These are phyloP conservation scores for Inosperma sp. DNA, from an alignment of 768 basidiomycete genomes.

Conservation along the genomic window DNA sequence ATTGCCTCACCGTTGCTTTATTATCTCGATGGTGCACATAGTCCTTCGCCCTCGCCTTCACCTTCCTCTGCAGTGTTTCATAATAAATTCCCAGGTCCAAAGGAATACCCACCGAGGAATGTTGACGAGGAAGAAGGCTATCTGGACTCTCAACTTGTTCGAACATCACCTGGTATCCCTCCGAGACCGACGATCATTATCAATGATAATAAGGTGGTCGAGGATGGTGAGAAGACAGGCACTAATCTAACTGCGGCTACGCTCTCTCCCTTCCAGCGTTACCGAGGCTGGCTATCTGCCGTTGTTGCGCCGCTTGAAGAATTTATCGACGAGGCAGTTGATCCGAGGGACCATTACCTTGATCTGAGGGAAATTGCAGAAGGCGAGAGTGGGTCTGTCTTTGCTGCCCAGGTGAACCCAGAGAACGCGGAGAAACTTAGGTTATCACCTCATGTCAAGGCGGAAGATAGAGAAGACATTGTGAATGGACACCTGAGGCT, in stretches of 20 bases:
- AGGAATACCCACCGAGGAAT: not conserved
- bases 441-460: constrained; percentile 37
- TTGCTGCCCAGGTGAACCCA: constrained; percentile 38
- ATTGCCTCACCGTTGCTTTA: constrained; percentile 30
- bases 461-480: constrained; percentile 35
- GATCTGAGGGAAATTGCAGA: constrained; percentile 77
- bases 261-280: constrained; percentile 43
- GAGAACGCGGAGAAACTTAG: constrained; percentile 32
- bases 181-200: constrained; percentile 34
- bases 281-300: constrained; percentile 59
- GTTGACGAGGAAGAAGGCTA: constrained; percentile 26
- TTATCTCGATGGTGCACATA: constrained; percentile 32
- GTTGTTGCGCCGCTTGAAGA: constrained; percentile 55
- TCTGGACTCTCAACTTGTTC: constrained; percentile 15
- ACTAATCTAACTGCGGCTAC: constrained; percentile 24
- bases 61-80: constrained; percentile 1
- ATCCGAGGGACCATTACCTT: constrained; percentile 60
- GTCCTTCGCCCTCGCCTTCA: constrained; percentile 18
- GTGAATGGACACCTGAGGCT: constrained; percentile 33
- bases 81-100: not conserved
- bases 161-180: constrained; percentile 13
- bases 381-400: constrained; percentile 76
- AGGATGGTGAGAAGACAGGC: constrained; percentile 12
- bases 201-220: constrained; percentile 18
- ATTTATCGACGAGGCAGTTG: constrained; percentile 57